phyloP scores from a whole-genome alignment of 2,329 filamentous ascomycete genomes.

The Ascochyta viciae-villosae region DNA sequence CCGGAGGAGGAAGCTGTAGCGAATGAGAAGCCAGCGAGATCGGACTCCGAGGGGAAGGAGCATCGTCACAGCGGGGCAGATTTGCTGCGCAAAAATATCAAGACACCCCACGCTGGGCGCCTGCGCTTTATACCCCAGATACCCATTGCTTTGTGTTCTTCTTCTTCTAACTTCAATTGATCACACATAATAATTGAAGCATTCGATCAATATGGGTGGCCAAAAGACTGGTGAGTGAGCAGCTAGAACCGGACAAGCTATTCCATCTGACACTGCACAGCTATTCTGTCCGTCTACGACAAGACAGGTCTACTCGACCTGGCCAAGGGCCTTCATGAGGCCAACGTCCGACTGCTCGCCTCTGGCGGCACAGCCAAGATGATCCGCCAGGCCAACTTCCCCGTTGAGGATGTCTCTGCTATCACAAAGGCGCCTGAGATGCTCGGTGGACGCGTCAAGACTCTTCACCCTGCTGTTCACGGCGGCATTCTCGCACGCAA shows the following conservation, averaged over 20 bases:
- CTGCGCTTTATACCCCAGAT: constrained; percentile 30
- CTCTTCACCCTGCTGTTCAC: constrained; percentile 88
- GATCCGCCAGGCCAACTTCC: constrained; percentile 95
- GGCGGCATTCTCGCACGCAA: constrained; percentile 90
- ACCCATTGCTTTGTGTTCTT: constrained; percentile 11
- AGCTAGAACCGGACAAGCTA: neutral
- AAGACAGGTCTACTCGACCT: constrained; percentile 73
- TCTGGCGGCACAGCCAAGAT: constrained; percentile 95
- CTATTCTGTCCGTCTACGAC: constrained; percentile 97
- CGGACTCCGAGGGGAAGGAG: constrained; percentile 16
- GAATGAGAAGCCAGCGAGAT: constrained; percentile 15
- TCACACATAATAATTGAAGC: constrained; percentile 8
- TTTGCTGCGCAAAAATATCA: constrained; percentile 26
- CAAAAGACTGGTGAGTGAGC: constrained; percentile 45
- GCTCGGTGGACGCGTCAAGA: constrained; percentile 92
- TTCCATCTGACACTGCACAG: constrained; percentile 48
- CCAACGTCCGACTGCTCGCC: constrained; percentile 70
- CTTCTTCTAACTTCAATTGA: constrained; percentile 25
- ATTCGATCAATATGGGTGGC: constrained; percentile 39
- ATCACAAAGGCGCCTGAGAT: constrained; percentile 96
- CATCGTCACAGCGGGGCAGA: constrained; percentile 31
- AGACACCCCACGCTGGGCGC: constrained; percentile 27
- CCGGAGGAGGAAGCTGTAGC: constrained; percentile 12
- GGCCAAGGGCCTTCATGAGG: constrained; percentile 48
- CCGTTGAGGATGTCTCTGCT: constrained; percentile 96